phyloP scores from a whole-genome alignment of 495 filamentous ascomycete species.

The Halenospora varia region DNA sequence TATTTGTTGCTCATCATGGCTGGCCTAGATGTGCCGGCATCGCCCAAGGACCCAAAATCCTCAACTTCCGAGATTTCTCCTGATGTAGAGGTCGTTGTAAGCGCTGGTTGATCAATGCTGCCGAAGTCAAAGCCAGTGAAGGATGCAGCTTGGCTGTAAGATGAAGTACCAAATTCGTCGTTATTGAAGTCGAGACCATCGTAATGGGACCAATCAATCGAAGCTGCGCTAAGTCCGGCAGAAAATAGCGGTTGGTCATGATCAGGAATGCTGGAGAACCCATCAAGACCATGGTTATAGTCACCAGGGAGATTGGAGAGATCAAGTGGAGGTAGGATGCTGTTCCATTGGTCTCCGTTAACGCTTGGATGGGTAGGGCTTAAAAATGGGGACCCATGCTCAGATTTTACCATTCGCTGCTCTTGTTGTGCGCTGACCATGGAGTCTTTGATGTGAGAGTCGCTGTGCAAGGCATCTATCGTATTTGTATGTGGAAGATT shows the following conservation, averaged over 20 bases:
- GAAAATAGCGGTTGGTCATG: slow-evolving; percentile 64
- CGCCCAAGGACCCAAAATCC: slow-evolving; percentile 35
- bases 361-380: slow-evolving; percentile 44
- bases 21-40: slow-evolving; percentile 8
- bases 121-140: slow-evolving; percentile 64
- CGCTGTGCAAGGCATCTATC: slow-evolving; percentile 30
- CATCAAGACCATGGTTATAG: slow-evolving; percentile 48
- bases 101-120: slow-evolving; percentile 47
- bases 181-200: slow-evolving; percentile 54
- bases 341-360: slow-evolving; percentile 54
- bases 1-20: slow-evolving; percentile 17
- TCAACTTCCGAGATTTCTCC: slow-evolving; percentile 74
- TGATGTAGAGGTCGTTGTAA: slow-evolving; percentile 64
- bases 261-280: slow-evolving; percentile 47
- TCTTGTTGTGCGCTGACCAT: slow-evolving; percentile 45
- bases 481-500: slow-evolving; percentile 51
- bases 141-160: slow-evolving; percentile 66
- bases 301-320: slow-evolving; percentile 45
- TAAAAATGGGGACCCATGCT: slow-evolving; percentile 66
- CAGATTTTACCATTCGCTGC: slow-evolving; percentile 58
- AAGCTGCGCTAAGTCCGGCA: slow-evolving; percentile 54
- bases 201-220: slow-evolving; percentile 73
- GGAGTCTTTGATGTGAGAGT: slow-evolving; percentile 37
- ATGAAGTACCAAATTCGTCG: slow-evolving; percentile 52
- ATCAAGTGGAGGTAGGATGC: slow-evolving; percentile 63